Conservation (phyloP, 1,139 yeast genomes). For the Kurtzmaniella quercitrusa region DNA sequence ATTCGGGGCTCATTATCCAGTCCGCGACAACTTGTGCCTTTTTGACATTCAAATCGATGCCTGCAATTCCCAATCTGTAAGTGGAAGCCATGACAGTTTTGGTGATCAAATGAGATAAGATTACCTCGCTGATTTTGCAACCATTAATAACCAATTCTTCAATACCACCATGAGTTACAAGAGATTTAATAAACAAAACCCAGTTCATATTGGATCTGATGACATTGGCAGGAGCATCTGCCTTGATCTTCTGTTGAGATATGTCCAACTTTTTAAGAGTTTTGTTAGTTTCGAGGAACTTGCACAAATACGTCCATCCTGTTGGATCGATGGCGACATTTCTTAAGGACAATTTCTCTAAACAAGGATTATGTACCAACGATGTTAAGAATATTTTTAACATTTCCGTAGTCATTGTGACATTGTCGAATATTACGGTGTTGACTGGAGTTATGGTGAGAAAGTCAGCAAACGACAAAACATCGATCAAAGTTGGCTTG, state of each 20-base stretch:
- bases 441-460: constrained; percentile 79
- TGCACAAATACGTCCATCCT: constrained; percentile 77
- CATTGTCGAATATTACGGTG: constrained; percentile 79
- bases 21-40: constrained; percentile 55
- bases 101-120: constrained; percentile 48
- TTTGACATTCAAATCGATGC: constrained; percentile 55
- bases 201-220: constrained; percentile 73
- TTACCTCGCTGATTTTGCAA: constrained; percentile 54
- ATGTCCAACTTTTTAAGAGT: constrained; percentile 67
- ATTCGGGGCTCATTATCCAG: constrained; percentile 55
- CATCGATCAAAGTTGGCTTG: constrained; percentile 84
- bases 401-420: constrained; percentile 77
- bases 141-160: constrained; percentile 85
- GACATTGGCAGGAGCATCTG: constrained; percentile 41
- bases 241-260: constrained; percentile 66
- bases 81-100: constrained; percentile 54
- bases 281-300: constrained; percentile 57
- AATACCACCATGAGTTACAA: constrained; percentile 62
- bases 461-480: constrained; percentile 84
- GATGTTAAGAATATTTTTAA: constrained; percentile 64
- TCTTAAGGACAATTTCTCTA: constrained; percentile 72
- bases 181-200: constrained; percentile 59
- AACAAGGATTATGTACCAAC: constrained; percentile 48
- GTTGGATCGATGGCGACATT: constrained; percentile 68
- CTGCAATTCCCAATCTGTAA: constrained; percentile 73